Base-by-base conservation (phyloP, 139 green algal species). In the Coccomyxa sp. region DNA sequence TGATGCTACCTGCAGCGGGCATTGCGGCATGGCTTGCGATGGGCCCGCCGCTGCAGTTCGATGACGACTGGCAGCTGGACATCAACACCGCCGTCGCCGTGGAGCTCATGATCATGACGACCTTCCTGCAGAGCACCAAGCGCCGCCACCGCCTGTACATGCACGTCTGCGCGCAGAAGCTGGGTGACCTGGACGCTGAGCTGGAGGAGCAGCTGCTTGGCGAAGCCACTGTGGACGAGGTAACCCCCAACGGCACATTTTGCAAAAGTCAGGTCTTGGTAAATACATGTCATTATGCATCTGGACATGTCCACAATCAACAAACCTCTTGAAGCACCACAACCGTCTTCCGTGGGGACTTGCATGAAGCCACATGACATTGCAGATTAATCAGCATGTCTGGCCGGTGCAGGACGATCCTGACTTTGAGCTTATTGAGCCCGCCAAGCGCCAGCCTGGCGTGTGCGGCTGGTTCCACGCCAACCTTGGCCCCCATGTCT, bases 51-150 rank as follows among this genome's bases (percentile, higher is more conserved):
- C 31, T 77, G 37, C 39, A 29, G 7, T 77, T 77, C 64, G 72
- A 39, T 6, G 29, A 77, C 35, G 39, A 77, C n/a, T 77, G 72
- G 72, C 72, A 77, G 72, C 72, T 77, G 24, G 39, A 77, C 37
- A 39, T 68, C 14, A 77, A 77, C 38, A 77, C 72, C 10, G 72
- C 72, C 22, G 64, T 39, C n/a, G 72, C 72, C 10, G 72, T 77
- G 39, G 72, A 77, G 72, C 72, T 77, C 29, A 77, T 77, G 37
- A 68, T 77, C 39, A 77, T 77, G 72, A 77, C 72, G 8, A 77
- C 72, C 7, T 77, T 77, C 44, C 38, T 77, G 72, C 72, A 77
- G 38, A 77, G 64, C 38, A 77, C 72, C 18, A 77, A 77, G 39
- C 72, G 72, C 5, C 72, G 72, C 22, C 72, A 77, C 24, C 38